phyloP scores from a whole-genome alignment of 257 asterid species.

The Pogostemon cablin region DNA sequence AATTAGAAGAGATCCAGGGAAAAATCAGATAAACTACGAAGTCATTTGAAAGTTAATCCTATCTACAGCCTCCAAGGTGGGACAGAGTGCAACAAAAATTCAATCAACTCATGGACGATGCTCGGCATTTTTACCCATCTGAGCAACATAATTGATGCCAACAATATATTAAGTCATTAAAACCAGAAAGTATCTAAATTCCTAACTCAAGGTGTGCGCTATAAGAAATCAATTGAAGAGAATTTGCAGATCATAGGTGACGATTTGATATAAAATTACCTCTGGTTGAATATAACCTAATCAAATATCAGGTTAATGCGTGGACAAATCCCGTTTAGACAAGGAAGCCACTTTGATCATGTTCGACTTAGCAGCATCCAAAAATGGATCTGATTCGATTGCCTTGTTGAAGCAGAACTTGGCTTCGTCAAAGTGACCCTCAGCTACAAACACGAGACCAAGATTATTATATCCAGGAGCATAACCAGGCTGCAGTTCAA shows the following conservation, averaged over 20 bases:
- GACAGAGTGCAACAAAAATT: constrained; percentile 7
- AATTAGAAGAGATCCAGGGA: neutral
- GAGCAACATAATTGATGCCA: neutral
- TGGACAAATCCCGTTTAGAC: constrained; percentile 44
- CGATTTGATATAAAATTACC: constrained; percentile 1
- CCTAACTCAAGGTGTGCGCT: neutral
- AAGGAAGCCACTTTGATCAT: constrained; percentile 57
- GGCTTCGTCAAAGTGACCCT: constrained; percentile 82
- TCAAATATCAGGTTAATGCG: constrained; percentile 34
- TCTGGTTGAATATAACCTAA: constrained; percentile 25
- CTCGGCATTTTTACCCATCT: neutral
- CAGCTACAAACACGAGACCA: constrained; percentile 92
- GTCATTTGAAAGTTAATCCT: no score
- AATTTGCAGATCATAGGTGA: neutral
- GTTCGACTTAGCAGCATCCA: constrained; percentile 96
- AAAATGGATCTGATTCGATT: constrained; percentile 69
- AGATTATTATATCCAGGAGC: constrained; percentile 97
- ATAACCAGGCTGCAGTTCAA: constrained; percentile 91
- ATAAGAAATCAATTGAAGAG: neutral
- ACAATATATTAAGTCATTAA: neutral
- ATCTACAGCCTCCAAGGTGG: neutral
- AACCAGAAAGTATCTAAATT: constrained; percentile 2
- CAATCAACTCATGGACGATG: neutral
- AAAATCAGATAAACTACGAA: neutral
- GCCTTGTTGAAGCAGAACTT: constrained; percentile 87